These are phyloP conservation scores for Crucihimalaya himalaica DNA, from an alignment of 345 rosid species.

Conservation along the genomic window DNA sequence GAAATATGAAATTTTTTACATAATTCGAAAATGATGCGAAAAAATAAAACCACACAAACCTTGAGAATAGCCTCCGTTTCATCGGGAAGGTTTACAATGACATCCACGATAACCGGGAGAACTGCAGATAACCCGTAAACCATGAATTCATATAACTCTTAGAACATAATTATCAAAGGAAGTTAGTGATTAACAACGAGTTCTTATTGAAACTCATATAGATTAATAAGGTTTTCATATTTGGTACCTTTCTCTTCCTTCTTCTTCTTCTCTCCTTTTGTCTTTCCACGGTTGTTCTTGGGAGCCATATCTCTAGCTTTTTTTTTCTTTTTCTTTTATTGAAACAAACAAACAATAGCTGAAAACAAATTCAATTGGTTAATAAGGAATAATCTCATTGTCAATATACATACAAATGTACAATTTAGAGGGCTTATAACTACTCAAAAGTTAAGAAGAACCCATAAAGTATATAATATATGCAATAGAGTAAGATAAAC, in stretches of 20 bases:
- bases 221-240: neutral
- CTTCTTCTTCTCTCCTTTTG: constrained; percentile 96
- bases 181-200: neutral
- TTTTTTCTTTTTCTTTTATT: constrained; percentile 24
- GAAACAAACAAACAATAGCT: constrained; percentile 23
- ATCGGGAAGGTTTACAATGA: constrained; percentile 81
- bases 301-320: constrained; percentile 75
- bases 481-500: neutral
- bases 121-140: constrained; percentile 55
- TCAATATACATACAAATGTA: neutral
- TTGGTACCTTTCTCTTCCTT: constrained; percentile 86
- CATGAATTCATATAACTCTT: neutral
- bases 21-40: constrained; percentile 9
- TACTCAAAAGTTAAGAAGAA: constrained; percentile 23
- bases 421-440: neutral
- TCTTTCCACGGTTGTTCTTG: constrained; percentile 85
- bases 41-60: constrained; percentile 48
- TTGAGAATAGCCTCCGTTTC: constrained; percentile 73
- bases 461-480: neutral
- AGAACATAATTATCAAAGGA: neutral
- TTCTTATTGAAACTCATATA: neutral
- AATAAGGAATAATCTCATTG: constrained; percentile 21
- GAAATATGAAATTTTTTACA: constrained; percentile 23
- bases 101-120: constrained; percentile 85
- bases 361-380: neutral